Conservation (phyloP, 1,284 basidiomycete genomes). For the Ceratobasidium sp. region DNA sequence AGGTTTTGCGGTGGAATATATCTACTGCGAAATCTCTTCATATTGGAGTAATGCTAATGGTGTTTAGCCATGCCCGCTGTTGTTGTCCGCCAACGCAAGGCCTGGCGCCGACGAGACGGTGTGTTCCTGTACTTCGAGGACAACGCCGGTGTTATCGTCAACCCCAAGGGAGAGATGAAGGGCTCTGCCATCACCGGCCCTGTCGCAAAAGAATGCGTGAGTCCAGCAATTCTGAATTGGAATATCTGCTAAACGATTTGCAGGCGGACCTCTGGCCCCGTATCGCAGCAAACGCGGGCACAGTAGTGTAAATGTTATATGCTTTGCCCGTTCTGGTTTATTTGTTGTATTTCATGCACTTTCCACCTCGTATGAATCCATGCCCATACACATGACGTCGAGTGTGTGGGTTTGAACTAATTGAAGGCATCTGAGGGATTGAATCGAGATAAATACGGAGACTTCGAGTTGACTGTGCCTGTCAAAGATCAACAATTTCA, state of each 20-base stretch:
- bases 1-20: not conserved
- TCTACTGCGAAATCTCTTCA: not conserved
- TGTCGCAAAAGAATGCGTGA: conserved; percentile 93
- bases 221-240: conserved; percentile 48
- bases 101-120: conserved; percentile 97
- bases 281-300: conserved; percentile 98
- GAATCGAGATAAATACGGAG: too few species aligned
- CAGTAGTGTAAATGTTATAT: conserved; percentile 73
- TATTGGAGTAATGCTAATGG: too few species aligned
- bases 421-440: not conserved
- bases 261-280: conserved; percentile 99
- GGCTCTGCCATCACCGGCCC: conserved; percentile 98
- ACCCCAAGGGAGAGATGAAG: conserved; percentile 99
- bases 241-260: conserved; percentile 9
- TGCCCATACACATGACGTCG: conserved; percentile 14
- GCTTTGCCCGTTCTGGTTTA: conserved; percentile 11
- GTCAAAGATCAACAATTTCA: too few species aligned
- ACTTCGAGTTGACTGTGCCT: too few species aligned
- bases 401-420: not conserved
- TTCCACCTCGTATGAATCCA: conserved; percentile 34
- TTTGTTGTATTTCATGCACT: conserved; percentile 41
- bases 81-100: conserved; percentile 96
- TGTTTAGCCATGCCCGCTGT: conserved; percentile 92
- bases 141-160: conserved; percentile 96
- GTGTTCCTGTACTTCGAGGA: conserved; percentile 99